Percentiles rank a stretch among this genome's conserved stretches.
These are phyloP conservation scores for Blyttiomyces sp. DNA, from an alignment of 371 early-diverging fungal species.

Conservation along the genomic window DNA sequence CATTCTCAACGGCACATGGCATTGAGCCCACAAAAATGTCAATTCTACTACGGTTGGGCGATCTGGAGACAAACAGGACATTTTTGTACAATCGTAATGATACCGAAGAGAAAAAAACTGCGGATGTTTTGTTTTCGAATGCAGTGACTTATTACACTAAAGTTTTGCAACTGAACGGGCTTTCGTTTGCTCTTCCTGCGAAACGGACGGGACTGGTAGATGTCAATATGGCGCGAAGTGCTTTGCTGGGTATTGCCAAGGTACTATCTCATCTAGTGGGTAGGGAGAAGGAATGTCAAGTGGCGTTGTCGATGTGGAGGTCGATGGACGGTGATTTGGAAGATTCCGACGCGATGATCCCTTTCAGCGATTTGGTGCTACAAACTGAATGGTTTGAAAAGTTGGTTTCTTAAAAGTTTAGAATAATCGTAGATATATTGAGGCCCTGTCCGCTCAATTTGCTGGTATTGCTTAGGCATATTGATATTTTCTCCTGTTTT, in stretches of 20 bases:
- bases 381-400: constrained; percentile 22
- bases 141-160: constrained; percentile 30
- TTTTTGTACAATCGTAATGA: neutral
- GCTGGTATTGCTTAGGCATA: no score
- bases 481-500: no score
- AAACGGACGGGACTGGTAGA: neutral
- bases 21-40: neutral
- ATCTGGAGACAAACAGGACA: constrained; percentile 16
- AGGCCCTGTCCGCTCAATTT: no score
- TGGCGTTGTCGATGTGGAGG: constrained; percentile 24
- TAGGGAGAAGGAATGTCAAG: constrained; percentile 20
- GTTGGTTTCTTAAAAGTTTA: no score
- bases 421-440: no score
- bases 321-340: constrained; percentile 7
- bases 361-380: constrained; percentile 6
- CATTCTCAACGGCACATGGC: constrained; percentile 11
- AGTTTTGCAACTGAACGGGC: constrained; percentile 11
- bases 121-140: constrained; percentile 10
- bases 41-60: constrained; percentile 6
- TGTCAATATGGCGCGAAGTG: constrained; percentile 3
- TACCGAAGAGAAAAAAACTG: constrained; percentile 1
- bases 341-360: constrained; percentile 11
- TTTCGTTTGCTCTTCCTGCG: neutral
- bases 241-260: constrained; percentile 24
- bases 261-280: constrained; percentile 21